phyloP scores from a whole-genome alignment of 345 rosid species.

The Excoecaria cochinchinensis region DNA sequence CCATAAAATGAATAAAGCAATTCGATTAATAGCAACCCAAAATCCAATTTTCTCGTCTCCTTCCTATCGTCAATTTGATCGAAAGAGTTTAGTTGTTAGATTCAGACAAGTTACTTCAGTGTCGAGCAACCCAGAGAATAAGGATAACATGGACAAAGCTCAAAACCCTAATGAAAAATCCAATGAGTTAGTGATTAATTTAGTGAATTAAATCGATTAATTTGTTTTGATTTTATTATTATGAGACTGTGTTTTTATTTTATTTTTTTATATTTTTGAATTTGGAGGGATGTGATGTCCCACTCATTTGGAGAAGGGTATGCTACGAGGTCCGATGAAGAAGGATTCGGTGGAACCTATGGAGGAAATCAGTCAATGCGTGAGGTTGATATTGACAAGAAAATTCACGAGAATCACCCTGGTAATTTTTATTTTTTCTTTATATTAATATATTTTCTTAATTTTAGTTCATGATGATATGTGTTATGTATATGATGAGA shows the following conservation, averaged over 20 bases:
- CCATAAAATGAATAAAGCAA: too few species aligned
- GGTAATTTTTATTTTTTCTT: too few species aligned
- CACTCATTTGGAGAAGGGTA: conserved; percentile 80
- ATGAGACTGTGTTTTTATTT: background rate
- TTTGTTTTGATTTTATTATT: background rate
- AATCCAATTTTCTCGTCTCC: conserved; percentile 13
- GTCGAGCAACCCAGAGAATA: conserved; percentile 17
- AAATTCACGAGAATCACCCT: conserved; percentile 33
- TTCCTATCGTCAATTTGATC: conserved; percentile 13
- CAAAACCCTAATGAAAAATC: background rate
- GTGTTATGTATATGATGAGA: too few species aligned
- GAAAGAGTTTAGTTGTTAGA: conserved; percentile 21
- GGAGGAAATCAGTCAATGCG: conserved; percentile 47
- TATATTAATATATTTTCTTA: too few species aligned
- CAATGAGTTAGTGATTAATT: conserved; percentile 11
- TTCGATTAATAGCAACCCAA: too few species aligned
- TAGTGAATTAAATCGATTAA: too few species aligned
- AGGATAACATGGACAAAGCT: conserved; percentile 12
- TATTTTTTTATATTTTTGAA: background rate
- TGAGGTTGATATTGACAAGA: conserved; percentile 21
- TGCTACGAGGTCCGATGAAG: conserved; percentile 71
- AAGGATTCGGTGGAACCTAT: conserved; percentile 75
- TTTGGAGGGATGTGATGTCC: conserved; percentile 60
- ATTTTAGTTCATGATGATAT: too few species aligned
- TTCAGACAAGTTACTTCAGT: conserved; percentile 28